A percentile compares a stretch with the other conserved stretches of the same genome.
Evolutionary conservation across 345 rosid species (phyloP).

Genomic region (Salix koriyanagi): DNA sequence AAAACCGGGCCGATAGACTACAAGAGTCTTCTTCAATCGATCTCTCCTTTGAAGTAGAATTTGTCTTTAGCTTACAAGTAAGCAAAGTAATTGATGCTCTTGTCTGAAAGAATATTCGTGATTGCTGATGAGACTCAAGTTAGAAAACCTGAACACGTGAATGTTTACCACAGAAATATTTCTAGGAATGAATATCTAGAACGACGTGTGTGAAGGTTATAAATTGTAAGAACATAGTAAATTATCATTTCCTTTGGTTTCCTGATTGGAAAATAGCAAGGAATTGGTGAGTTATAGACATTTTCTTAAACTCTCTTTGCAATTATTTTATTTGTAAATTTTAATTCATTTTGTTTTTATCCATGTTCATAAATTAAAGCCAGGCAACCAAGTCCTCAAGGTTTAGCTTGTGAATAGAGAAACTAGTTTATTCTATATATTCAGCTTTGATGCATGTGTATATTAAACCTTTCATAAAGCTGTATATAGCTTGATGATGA

Average conservation of each 20-base stretch:
- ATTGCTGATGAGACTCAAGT: background rate
- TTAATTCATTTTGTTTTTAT: no score
- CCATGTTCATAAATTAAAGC: no score
- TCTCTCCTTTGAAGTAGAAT: background rate
- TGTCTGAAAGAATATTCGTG: background rate
- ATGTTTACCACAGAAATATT: background rate
- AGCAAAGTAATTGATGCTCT: background rate
- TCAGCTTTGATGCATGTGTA: no score
- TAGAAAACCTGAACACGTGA: background rate
- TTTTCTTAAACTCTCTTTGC: no score
- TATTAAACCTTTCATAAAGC: background rate
- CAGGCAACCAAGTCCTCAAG: background rate
- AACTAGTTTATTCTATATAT: background rate
- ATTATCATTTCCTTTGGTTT: no score
- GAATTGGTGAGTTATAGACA: no score
- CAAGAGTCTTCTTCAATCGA: background rate
- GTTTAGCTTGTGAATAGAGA: background rate
- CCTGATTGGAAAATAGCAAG: no score
- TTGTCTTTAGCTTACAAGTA: background rate
- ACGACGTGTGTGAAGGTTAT: background rate
- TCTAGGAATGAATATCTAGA: background rate
- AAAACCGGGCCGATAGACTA: background rate
- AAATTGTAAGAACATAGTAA: no score
- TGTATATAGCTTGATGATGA: background rate
- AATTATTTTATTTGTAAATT: no score